Evolutionary conservation across 805 yeast genomes (phyloP).

Genomic region (Candida manassasensis): DNA sequence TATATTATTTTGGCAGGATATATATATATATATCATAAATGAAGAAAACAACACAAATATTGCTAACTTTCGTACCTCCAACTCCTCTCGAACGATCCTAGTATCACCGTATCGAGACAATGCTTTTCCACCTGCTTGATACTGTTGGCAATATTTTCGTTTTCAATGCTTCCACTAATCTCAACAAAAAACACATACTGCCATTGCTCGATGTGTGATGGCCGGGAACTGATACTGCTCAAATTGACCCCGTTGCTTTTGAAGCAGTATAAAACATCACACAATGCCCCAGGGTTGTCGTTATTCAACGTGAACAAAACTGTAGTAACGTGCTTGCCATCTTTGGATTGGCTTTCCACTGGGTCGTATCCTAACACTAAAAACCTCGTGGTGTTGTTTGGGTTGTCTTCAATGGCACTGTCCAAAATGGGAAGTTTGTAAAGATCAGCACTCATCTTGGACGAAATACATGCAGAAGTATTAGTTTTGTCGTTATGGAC

Average conservation of each 20-base stretch:
- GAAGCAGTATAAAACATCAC: slow-evolving; percentile 57
- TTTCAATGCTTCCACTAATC: slow-evolving; percentile 40
- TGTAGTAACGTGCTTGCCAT: slow-evolving; percentile 39
- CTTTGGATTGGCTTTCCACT: slow-evolving; percentile 5
- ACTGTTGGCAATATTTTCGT: slow-evolving; percentile 26
- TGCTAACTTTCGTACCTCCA: background rate
- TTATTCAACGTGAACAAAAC: slow-evolving; percentile 60
- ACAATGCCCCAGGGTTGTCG: slow-evolving; percentile 71
- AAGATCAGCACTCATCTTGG: slow-evolving; percentile 59
- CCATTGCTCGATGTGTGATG: slow-evolving; percentile 66
- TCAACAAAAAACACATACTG: slow-evolving; percentile 80
- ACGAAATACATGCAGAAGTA: slow-evolving; percentile 66
- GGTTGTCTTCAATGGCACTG: slow-evolving; percentile 62
- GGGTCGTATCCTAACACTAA: slow-evolving; percentile 50
- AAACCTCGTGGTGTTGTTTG: slow-evolving; percentile 82
- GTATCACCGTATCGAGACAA: slow-evolving; percentile 48
- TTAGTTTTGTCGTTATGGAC: slow-evolving; percentile 39
- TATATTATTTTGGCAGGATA: slow-evolving; percentile 1
- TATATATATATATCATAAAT: slow-evolving; percentile 1
- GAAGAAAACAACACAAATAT: background rate
- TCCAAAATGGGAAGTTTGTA: slow-evolving; percentile 53
- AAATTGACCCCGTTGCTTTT: slow-evolving; percentile 55
- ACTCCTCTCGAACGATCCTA: slow-evolving; percentile 56
- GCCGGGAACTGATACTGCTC: slow-evolving; percentile 73
- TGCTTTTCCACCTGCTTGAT: slow-evolving; percentile 38